Evolutionary conservation across 2,329 filamentous ascomycete species (phyloP), one percentile per base, ranked within the genome.

Genomic region (Cercospora sp.): DNA sequence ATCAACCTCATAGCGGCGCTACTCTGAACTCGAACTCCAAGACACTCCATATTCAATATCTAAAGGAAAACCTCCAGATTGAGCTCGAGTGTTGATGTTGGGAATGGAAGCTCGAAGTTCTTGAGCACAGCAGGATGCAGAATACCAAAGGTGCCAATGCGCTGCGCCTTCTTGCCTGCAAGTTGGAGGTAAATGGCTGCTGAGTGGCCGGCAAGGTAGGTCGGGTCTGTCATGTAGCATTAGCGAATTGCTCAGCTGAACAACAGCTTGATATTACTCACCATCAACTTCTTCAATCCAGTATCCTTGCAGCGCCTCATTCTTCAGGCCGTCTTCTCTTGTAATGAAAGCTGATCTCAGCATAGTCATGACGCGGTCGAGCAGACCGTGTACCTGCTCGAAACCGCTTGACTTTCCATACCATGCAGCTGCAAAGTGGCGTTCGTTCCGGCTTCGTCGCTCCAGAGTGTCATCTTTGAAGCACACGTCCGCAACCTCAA

Each of bases 341-440:
- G 89, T 91, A 67, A 95, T 82, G 83, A 97, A 97, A 51, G 89
- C 87, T 58, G 89, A 91, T 77, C 91, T 91, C 69, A 99, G 87
- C 94, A 98, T 98, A 69, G 92, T 84, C 87, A 99, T 90, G 70
- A 98, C 83, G 63, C 95, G 90, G 80, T 99, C 95, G 53, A 99
- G 84, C 72, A 99, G 86, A 67, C 95, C 95, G 81, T 99, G 96
- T 3, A 99, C 93, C 71, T 96, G 85, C 82, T 99, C 95, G 80
- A 99, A 99, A 51, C 96, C 95, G 74, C 90, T 93, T 3, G 89
- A 92, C 85, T 95, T 97, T 77, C 94, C 94, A 81, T 94, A 97
- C 87, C 91, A 97, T 1, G 93, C 94, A 9, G 94, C 95, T n/a
- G 92, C 93, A 79, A 97, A 98, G 82, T 97, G 94, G 65, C 94